Conservation (phyloP, 2,329 filamentous ascomycete genomes). For the Aquanectria penicillioides region DNA sequence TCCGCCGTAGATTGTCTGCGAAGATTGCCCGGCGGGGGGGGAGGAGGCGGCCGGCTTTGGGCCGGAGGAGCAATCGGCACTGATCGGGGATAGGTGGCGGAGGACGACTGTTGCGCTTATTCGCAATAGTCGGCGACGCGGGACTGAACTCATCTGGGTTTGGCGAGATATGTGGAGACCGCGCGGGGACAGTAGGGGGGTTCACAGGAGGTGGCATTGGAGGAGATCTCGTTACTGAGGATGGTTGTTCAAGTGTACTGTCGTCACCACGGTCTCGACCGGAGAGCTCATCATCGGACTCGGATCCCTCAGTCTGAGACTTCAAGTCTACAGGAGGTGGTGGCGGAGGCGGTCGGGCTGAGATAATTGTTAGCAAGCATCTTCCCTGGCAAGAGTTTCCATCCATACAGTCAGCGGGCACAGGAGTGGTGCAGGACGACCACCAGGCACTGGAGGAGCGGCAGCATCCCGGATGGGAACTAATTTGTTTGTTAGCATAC, state of each 20-base stretch:
- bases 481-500: constrained; percentile 43
- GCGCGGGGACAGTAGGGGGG: constrained; percentile 38
- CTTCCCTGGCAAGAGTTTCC: constrained; percentile 11
- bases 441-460: constrained; percentile 58
- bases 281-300: constrained; percentile 89
- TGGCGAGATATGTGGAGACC: constrained; percentile 46
- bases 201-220: constrained; percentile 55
- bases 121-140: constrained; percentile 55
- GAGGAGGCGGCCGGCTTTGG: constrained; percentile 72
- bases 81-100: constrained; percentile 69
- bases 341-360: constrained; percentile 72
- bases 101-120: constrained; percentile 65
- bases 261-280: constrained; percentile 57
- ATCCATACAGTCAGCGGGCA: constrained; percentile 70
- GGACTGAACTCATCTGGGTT: constrained; percentile 51
- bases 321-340: constrained; percentile 62
- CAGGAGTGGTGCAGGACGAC: constrained; percentile 66
- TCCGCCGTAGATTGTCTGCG: constrained; percentile 71
- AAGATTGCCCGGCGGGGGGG: constrained; percentile 67
- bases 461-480: constrained; percentile 45
- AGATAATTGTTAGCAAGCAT: constrained; percentile 37
- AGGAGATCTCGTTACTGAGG: constrained; percentile 46
- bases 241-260: constrained; percentile 42
- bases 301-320: constrained; percentile 81
- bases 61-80: constrained; percentile 57